A percentile compares a stretch with the other conserved stretches of the same genome.
These are phyloP conservation scores for Clarireedia homoeocarpa DNA, from an alignment of 2,329 filamentous ascomycete genomes.

Conservation along the genomic window DNA sequence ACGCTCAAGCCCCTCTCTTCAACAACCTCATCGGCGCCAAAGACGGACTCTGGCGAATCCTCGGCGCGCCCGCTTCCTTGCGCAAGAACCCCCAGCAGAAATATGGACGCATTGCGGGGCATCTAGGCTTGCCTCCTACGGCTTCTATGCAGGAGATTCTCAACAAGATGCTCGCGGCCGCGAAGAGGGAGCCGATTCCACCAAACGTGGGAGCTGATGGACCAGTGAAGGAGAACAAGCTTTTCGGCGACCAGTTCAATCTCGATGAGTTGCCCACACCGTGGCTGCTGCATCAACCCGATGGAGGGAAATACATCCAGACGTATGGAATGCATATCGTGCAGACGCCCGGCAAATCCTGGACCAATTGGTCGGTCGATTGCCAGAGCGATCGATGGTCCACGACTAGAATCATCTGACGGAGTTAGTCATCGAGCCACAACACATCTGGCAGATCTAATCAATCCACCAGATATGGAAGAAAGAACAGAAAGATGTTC, in stretches of 20 bases:
- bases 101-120: slow-evolving; percentile 36
- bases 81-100: slow-evolving; percentile 27
- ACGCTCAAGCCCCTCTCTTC: slow-evolving; percentile 43
- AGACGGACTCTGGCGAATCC: slow-evolving; percentile 40
- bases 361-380: slow-evolving; percentile 44
- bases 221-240: slow-evolving; percentile 36
- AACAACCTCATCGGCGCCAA: slow-evolving; percentile 41
- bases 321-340: slow-evolving; percentile 43
- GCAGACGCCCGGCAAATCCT: slow-evolving; percentile 36
- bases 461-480: slow-evolving; percentile 36
- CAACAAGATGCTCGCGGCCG: slow-evolving; percentile 35
- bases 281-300: slow-evolving; percentile 33
- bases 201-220: slow-evolving; percentile 31
- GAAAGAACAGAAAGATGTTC: slow-evolving; percentile 36
- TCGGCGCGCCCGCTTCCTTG: slow-evolving; percentile 37
- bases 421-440: slow-evolving; percentile 36
- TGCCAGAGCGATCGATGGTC: slow-evolving; percentile 41
- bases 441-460: slow-evolving; percentile 39
- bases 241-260: slow-evolving; percentile 35
- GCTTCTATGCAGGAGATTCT: slow-evolving; percentile 33
- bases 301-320: slow-evolving; percentile 44
- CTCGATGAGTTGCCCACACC: slow-evolving; percentile 36
- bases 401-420: slow-evolving; percentile 35
- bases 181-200: slow-evolving; percentile 26
- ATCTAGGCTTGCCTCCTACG: slow-evolving; percentile 34